Evolutionary conservation across 2,329 filamentous ascomycete species (phyloP), one percentile per base, ranked within the genome.

Genomic region (Cadophora luteo-olivacea): DNA sequence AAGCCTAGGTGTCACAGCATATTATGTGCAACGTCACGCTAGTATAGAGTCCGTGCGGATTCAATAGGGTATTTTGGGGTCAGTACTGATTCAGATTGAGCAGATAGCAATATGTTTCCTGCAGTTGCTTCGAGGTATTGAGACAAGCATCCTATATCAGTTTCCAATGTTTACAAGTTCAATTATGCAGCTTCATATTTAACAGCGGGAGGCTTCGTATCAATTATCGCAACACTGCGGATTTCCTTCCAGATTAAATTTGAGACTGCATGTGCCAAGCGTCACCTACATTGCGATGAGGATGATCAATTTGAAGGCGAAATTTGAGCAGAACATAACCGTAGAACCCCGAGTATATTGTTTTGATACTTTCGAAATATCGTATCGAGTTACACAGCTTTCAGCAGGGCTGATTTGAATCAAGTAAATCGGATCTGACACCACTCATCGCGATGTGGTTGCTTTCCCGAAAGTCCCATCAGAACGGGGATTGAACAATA

Each of bases 211-310:
- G 14, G 41, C 12, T 19, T 45, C 45, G n/a, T 8, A 22, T 8
- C 19, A 14, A 22, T 49, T n/a, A 1, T n/a, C 45, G 19, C 45
- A 5, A 38, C 9, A 48, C n/a, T n/a, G n/a, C n/a, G n/a, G n/a
- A 41, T 24, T 33, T 16, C 22, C 22, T 45, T 36, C 12, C 22
- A n/a, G 22, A 29, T 29, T 60, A 7, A 60, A 4, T 19, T 55
- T 33, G 29, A 22, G 24, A 11, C 57, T 60, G 36, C 57, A 45
- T 1, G 19, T 60, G 57, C 57, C 57, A 60, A 60, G 57, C 29
- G 22, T 29, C 22, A 45, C 16, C 57, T 12, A 38, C 22, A 60
- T 25, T 19, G 33, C 14, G 11, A 22, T n/a, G 16, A 41, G 22
- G 45, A 9, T 16, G 25, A 24, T 41, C 55, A 41, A 29, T 29